Percentiles rank a stretch among this genome's conserved stretches.
Evolutionary conservation across 1,139 yeast genomes (phyloP).

Genomic region (Nadsonia commutata): DNA sequence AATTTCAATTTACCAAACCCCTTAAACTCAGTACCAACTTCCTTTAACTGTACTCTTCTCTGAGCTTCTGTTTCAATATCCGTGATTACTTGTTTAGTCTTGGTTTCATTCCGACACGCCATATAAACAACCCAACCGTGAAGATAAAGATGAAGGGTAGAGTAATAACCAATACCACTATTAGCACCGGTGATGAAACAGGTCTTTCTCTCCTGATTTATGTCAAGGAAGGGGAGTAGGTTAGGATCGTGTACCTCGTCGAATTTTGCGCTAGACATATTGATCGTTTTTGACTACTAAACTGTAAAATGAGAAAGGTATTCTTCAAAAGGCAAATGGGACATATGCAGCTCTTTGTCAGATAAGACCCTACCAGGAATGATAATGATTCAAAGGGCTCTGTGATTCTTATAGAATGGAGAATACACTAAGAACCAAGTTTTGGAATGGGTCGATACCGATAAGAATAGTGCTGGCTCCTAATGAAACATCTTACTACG

Average conservation of each 20-base stretch:
- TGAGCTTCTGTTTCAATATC: constrained; percentile 42
- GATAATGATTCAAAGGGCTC: too few species aligned
- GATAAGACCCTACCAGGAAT: too few species aligned
- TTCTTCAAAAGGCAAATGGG: too few species aligned
- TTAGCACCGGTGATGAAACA: constrained; percentile 72
- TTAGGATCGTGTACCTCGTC: neutral
- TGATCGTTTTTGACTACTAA: too few species aligned
- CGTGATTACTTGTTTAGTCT: constrained; percentile 40
- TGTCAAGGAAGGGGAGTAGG: neutral
- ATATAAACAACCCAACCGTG: constrained; percentile 68
- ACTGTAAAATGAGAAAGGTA: too few species aligned
- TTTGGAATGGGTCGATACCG: neutral
- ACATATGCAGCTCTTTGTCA: too few species aligned
- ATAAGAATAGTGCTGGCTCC: neutral
- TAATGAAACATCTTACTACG: neutral
- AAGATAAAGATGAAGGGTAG: constrained; percentile 57
- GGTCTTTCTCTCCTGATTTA: constrained; percentile 29
- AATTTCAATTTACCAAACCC: constrained; percentile 41
- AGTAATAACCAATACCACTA: constrained; percentile 67
- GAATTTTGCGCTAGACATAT: too few species aligned
- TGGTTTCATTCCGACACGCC: constrained; percentile 50
- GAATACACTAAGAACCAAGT: neutral
- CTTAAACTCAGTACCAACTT: constrained; percentile 10
- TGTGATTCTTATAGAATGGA: neutral
- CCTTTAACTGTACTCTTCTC: constrained; percentile 16